Evolutionary conservation across 2,329 filamentous ascomycete species (phyloP).

Genomic region (Ophiobolus disseminans): DNA sequence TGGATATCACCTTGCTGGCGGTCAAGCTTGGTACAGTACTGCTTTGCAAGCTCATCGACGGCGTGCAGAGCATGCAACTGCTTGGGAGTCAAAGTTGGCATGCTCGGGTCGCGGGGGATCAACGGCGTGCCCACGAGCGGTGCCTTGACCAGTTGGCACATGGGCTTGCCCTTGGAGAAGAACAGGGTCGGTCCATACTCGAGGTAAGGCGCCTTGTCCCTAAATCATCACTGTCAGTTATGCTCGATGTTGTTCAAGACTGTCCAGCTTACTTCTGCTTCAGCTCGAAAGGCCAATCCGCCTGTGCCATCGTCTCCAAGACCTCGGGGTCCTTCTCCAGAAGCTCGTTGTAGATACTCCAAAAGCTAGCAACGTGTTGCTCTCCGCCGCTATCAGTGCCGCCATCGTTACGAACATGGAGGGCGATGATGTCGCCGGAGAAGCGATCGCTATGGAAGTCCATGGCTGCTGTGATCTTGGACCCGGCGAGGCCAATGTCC

Average conservation of each 20-base stretch:
- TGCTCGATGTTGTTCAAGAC: not conserved
- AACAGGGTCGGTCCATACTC: conserved; percentile 45
- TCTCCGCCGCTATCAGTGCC: conserved; percentile 39
- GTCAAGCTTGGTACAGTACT: conserved; percentile 40
- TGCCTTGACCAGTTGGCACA: conserved; percentile 48
- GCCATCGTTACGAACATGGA: conserved; percentile 45
- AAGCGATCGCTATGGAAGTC: conserved; percentile 49
- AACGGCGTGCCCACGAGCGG: conserved; percentile 44
- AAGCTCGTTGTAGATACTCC: conserved; percentile 47
- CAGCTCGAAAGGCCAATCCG: conserved; percentile 48
- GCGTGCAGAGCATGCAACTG: conserved; percentile 40
- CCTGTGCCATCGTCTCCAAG: conserved; percentile 43
- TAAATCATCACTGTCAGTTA: conserved; percentile 14
- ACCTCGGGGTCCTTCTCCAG: conserved; percentile 40
- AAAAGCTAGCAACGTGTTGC: conserved; percentile 43
- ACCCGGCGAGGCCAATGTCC: conserved; percentile 46
- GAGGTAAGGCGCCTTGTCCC: conserved; percentile 38
- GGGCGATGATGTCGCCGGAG: conserved; percentile 46
- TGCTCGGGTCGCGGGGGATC: conserved; percentile 38
- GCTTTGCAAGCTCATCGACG: conserved; percentile 38
- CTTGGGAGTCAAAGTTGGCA: conserved; percentile 38
- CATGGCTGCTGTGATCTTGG: conserved; percentile 47
- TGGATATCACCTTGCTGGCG: conserved; percentile 47
- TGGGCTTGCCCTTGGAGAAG: conserved; percentile 45
- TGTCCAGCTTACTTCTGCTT: conserved; percentile 42